Percentiles rank a stretch among this genome's conserved stretches.
phyloP scores from a whole-genome alignment of 345 rosid genomes.

The Salix caprea region DNA sequence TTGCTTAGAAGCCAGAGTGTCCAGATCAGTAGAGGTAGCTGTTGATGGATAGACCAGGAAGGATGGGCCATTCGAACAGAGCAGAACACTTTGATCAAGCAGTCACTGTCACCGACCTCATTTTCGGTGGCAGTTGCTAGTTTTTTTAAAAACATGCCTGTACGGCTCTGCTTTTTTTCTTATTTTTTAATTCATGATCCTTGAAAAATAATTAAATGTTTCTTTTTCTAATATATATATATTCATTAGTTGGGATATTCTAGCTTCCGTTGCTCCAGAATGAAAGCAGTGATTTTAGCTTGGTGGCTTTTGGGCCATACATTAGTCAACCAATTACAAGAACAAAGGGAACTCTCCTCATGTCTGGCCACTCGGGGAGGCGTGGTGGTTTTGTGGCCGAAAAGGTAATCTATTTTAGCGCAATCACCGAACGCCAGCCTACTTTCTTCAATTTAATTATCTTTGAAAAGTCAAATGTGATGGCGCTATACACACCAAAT shows the following conservation, averaged over 20 bases:
- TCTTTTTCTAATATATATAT: too few species aligned
- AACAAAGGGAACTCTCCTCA: neutral
- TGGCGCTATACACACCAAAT: neutral
- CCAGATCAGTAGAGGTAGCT: neutral
- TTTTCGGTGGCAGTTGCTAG: neutral
- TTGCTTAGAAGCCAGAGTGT: neutral
- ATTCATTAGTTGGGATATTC: neutral
- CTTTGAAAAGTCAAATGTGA: neutral
- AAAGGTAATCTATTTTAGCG: neutral
- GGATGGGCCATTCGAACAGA: neutral
- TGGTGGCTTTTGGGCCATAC: too few species aligned
- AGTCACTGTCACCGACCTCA: neutral
- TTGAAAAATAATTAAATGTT: too few species aligned
- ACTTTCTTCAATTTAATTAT: neutral
- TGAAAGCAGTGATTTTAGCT: too few species aligned
- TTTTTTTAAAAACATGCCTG: too few species aligned
- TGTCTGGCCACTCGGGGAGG: neutral
- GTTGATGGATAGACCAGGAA: neutral
- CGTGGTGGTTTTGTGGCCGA: neutral
- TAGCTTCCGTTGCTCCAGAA: neutral
- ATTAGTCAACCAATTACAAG: neutral
- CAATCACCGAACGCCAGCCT: neutral
- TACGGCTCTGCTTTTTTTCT: neutral
- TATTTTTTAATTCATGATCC: neutral
- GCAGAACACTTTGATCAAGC: neutral